Evolutionary conservation across 768 basidiomycete genomes (phyloP).

Genomic region (Rhodocollybia butyracea): DNA sequence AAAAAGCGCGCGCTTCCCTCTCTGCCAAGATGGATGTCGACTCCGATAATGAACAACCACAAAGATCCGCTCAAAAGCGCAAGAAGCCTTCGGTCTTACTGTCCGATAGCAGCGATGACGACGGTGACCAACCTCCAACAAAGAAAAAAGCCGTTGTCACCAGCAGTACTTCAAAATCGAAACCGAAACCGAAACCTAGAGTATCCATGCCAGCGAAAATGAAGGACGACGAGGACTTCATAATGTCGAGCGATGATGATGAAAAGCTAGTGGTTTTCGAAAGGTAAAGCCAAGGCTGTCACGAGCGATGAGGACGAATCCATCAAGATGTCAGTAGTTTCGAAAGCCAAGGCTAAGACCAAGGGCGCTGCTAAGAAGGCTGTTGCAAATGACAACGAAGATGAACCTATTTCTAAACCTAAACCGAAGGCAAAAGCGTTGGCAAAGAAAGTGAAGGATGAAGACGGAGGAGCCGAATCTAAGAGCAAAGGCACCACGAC

Average conservation of each 20-base stretch:
- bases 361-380: not conserved
- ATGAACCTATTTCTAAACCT: not conserved
- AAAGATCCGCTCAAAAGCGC: not conserved
- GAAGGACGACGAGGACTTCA: not conserved
- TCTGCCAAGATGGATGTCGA: not conserved
- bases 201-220: not conserved
- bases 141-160: constrained; percentile 25
- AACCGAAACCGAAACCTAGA: constrained; percentile 1
- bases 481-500: constrained; percentile 10
- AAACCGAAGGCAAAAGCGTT: constrained; percentile 5
- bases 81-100: constrained; percentile 8
- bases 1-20: not conserved
- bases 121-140: constrained; percentile 13
- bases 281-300: not conserved
- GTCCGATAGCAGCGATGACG: constrained; percentile 13
- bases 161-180: constrained; percentile 7
- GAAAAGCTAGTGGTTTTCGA: not conserved
- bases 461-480: constrained; percentile 5
- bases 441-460: not conserved
- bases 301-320: not conserved
- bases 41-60: not conserved
- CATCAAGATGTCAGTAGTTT: no score
- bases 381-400: not conserved
- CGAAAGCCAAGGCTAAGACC: not conserved
- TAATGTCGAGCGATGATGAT: not conserved